Evolutionary conservation across 108 stramenopile species (phyloP).

Genomic region (Conticribra weissflogii): DNA sequence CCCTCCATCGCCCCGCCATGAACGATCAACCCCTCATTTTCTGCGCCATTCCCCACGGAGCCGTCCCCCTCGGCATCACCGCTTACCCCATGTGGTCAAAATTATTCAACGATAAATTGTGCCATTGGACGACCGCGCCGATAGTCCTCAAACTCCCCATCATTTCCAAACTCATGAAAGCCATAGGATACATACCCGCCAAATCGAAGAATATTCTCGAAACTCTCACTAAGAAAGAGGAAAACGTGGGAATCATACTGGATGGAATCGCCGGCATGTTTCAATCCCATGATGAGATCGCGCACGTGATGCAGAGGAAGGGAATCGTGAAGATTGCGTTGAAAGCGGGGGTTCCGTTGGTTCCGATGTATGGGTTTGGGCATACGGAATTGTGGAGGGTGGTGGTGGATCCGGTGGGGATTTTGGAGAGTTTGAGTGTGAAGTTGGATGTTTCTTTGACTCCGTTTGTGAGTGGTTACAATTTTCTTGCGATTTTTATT

Average conservation of each 20-base stretch:
- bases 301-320: slow-evolving; percentile 59
- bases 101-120: slow-evolving; percentile 60
- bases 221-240: slow-evolving; percentile 60
- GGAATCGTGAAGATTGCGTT: slow-evolving; percentile 77
- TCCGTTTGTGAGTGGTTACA: too few relatives aligned
- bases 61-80: slow-evolving; percentile 64
- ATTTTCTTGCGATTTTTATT: too few relatives aligned
- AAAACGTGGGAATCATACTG: slow-evolving; percentile 72
- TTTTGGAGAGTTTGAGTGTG: slow-evolving; percentile 49
- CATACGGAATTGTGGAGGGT: slow-evolving; percentile 60
- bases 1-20: slow-evolving; percentile 46
- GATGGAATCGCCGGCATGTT: slow-evolving; percentile 83
- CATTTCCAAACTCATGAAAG: slow-evolving; percentile 47
- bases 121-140: slow-evolving; percentile 72
- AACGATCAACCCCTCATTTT: slow-evolving; percentile 53
- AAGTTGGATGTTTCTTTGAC: slow-evolving; percentile 38
- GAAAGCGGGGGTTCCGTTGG: slow-evolving; percentile 57
- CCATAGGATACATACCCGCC: slow-evolving; percentile 77
- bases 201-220: slow-evolving; percentile 59
- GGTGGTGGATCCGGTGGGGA: slow-evolving; percentile 70
- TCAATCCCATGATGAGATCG: slow-evolving; percentile 52
- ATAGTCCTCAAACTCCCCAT: slow-evolving; percentile 60
- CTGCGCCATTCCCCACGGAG: slow-evolving; percentile 66
- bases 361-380: slow-evolving; percentile 76
- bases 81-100: slow-evolving; percentile 75